These are phyloP conservation scores for Canna indica DNA, from an alignment of 176 grass and related monocot genomes.

Conservation along the genomic window DNA sequence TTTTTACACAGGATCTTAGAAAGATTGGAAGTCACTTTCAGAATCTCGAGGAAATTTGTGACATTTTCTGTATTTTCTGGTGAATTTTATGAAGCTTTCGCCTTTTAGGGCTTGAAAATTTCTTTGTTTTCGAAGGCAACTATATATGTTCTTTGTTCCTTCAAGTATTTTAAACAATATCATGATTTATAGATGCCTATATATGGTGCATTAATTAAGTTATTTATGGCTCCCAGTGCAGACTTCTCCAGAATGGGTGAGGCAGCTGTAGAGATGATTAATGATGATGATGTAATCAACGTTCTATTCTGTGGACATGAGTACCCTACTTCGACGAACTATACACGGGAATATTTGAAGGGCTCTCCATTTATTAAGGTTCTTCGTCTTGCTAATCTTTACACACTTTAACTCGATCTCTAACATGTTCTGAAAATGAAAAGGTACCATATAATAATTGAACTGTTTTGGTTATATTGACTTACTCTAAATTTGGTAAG, in stretches of 20 bases:
- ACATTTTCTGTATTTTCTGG: too few relatives aligned
- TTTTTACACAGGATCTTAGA: too few relatives aligned
- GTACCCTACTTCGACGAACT: conserved; percentile 54
- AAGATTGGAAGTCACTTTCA: too few relatives aligned
- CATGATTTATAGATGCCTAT: too few relatives aligned
- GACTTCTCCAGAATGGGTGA: background rate
- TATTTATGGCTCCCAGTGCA: background rate
- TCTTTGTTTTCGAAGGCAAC: too few relatives aligned
- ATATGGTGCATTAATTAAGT: too few relatives aligned
- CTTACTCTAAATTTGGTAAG: background rate
- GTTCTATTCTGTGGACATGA: conserved; percentile 71
- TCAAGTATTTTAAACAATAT: too few relatives aligned
- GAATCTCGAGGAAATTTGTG: too few relatives aligned
- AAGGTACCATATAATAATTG: too few relatives aligned
- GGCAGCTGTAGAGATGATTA: background rate
- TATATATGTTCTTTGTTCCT: too few relatives aligned
- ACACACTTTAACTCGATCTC: background rate
- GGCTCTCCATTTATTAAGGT: conserved; percentile 77
- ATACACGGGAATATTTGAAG: conserved; percentile 72
- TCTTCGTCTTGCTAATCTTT: conserved; percentile 5
- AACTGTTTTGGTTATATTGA: background rate
- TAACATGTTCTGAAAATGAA: background rate
- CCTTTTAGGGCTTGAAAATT: too few relatives aligned
- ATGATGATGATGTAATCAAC: conserved; percentile 17
- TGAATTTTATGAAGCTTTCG: too few relatives aligned